Base-by-base conservation (phyloP, 176 grass and related monocot genomes). In the Alopecurus myosuroides region DNA sequence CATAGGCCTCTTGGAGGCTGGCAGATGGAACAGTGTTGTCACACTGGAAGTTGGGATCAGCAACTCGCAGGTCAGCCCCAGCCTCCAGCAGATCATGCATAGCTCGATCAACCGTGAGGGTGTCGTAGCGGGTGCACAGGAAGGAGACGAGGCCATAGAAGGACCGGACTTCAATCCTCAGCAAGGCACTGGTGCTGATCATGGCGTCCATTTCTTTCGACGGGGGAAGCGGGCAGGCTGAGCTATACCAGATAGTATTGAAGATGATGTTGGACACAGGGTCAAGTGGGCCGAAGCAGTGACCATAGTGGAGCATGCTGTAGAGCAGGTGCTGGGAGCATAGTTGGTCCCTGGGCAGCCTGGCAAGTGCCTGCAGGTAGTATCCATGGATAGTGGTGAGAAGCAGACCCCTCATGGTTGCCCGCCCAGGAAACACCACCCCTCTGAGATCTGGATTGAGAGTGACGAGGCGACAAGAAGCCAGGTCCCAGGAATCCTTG, bases 321-420 rank as follows among this genome's bases (percentile, higher is more conserved):
- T 72, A 42, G n/a, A 45, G 39, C 25, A 61, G 57, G 40, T 17
- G 25, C 6, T 10, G 14, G 18, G 70, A 55, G 1, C 2, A 46
- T 3, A 84, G 25, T 7, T 70, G 28, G 19, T 28, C 49, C 20
- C 14, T 77, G 31, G 75, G 75, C 75, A 77, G 75, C 51, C 51
- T 57, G 11, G 50, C 75, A 0, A 57, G 31, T 7, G 75, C 75
- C 51, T 77, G 12, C 12, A 77, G 75, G 7, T 77, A 77, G 75
- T 56, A 57, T 56, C 74, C 74, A 77, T 77, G 74, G 31, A 77
- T 77, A 7, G 74, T 56, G 49, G 74, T 9, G 12, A 56, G 74
- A 4, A 77, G 74, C 31, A 77, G 1, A 14, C 74, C 50, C 74
- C 11, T 56, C 6, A 77, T 36, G 74, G 49, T 19, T 53, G 20